Evolutionary conservation across 1,139 yeast species (phyloP), one percentile per base, ranked within the genome.

Genomic region (Debaryomycetaceae sp.): DNA sequence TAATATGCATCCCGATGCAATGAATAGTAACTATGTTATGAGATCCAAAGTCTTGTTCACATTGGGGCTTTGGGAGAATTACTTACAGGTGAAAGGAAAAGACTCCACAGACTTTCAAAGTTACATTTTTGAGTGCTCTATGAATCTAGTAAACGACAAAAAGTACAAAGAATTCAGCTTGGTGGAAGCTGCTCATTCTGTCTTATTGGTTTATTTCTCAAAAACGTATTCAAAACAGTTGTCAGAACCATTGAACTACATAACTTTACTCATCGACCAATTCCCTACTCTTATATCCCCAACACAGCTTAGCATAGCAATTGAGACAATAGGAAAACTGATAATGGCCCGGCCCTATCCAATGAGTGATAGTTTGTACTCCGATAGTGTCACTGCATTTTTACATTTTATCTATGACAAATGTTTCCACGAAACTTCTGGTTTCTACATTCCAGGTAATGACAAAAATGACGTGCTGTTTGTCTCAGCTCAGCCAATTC

Each of bases 181-280:
- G 5, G 59, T 81, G 5, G 94, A 85, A 53, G 78, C 84, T 0
- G 71, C 83, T 1, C 94, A 86, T 53, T 80, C 89, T 0, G 86
- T 83, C 0, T 63, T 83, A 47, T 63, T 85, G 30, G 66, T 74
- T 37, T 75, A 70, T 47, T 73, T 70, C 46, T 51, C 65, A 22
- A 57, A 56, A 33, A 50, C 48, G 19, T 45, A 50, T 17, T 51
- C 48, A 5, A 47, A 42, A 5, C 56, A 69, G 13, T 50, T 73
- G 4, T 34, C 56, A 46, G 48, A 65, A 63, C 41, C 68, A 61
- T 24, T 61, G 60, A 41, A 60, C 17, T 72, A 71, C 42, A 55
- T 68, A 7, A 56, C 58, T 18, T 51, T 71, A 18, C 50, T 70
- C 8, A 48, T 61, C 19, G 41, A 58, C 2, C 84, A 84, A 43